Evolutionary conservation across 768 basidiomycete species (phyloP).

Genomic region (Phaeotremella fagi): DNA sequence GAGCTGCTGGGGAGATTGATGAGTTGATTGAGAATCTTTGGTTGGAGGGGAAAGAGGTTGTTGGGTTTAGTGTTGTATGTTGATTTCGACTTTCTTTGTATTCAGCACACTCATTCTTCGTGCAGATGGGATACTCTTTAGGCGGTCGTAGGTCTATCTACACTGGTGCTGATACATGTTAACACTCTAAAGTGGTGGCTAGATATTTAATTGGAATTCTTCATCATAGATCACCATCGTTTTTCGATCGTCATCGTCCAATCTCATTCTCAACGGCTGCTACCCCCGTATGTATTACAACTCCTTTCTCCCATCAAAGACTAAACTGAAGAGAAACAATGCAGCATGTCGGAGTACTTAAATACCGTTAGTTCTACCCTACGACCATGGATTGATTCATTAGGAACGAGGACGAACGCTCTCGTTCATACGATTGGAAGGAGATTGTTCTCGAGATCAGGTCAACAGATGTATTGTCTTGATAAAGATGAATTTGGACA

Average conservation of each 20-base stretch:
- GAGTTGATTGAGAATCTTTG: slow-evolving; percentile 32
- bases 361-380: slow-evolving; percentile 24
- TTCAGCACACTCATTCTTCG: not conserved
- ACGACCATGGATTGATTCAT: not conserved
- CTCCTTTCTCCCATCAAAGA: too few species aligned
- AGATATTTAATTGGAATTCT: slow-evolving; percentile 42
- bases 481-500: slow-evolving; percentile 34
- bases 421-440: slow-evolving; percentile 31
- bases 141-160: slow-evolving; percentile 37
- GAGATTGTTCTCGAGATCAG: slow-evolving; percentile 34
- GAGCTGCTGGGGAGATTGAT: slow-evolving; percentile 35
- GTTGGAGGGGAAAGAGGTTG: slow-evolving; percentile 21
- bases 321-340: not conserved
- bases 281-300: slow-evolving; percentile 30
- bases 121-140: slow-evolving; percentile 42
- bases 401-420: slow-evolving; percentile 27
- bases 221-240: slow-evolving; percentile 24
- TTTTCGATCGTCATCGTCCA: slow-evolving; percentile 35
- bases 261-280: slow-evolving; percentile 43
- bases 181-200: slow-evolving; percentile 26
- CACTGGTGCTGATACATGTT: not conserved
- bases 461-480: slow-evolving; percentile 39
- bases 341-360: slow-evolving; percentile 38
- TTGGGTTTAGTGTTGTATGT: slow-evolving; percentile 28
- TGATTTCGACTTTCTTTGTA: not conserved